Evolutionary conservation across 2,329 filamentous ascomycete genomes (phyloP), one percentile per base, ranked within the genome.

Genomic region (Stachybotrys elegans): DNA sequence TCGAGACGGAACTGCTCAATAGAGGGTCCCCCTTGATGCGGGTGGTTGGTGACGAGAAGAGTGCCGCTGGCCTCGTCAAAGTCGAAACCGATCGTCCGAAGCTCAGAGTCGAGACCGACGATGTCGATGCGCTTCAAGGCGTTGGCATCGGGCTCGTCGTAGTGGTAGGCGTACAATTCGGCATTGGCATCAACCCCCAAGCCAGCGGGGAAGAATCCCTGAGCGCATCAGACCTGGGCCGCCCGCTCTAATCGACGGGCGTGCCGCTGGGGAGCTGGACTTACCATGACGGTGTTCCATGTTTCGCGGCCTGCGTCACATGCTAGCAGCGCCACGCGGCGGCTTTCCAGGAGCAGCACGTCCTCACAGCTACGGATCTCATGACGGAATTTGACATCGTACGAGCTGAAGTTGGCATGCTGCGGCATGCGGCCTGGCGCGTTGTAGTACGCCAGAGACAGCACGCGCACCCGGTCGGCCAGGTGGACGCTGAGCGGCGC

Each of bases 241-340:
- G n/a, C n/a, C n/a, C n/a, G n/a, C n/a, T n/a, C n/a, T n/a, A n/a
- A n/a, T n/a, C n/a, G n/a, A n/a, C n/a, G 31, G 4, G 22, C n/a
- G 9, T 17, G 14, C 25, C 32, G n/a, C 6, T 6, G 4, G 14
- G 29, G 2, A 17, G 13, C 19, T 22, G 19, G 5, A 40, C 53
- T 20, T 22, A 63, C 68, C 66, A 70, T 67, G 46, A 70, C 67
- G 4, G 63, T 68, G 48, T 71, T 70, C 55, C 59, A 65, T 8
- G 52, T 57, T 44, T 70, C 68, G 4, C 67, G 57, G 5, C 67
- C 68, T 1, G 60, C 50, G 17, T 70, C 68, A 39, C 67, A 70
- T 13, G 56, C 60, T 4, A 68, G 39, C 22, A 71, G 52, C 2
- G 66, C 68, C 2, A 69, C 5, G 14, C 63, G 60, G 12, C 55